A percentile compares a stretch with the other conserved stretches of the same genome.
These are phyloP conservation scores for Lichenothelia convexa DNA, from an alignment of 495 filamentous ascomycete species.

Conservation along the genomic window DNA sequence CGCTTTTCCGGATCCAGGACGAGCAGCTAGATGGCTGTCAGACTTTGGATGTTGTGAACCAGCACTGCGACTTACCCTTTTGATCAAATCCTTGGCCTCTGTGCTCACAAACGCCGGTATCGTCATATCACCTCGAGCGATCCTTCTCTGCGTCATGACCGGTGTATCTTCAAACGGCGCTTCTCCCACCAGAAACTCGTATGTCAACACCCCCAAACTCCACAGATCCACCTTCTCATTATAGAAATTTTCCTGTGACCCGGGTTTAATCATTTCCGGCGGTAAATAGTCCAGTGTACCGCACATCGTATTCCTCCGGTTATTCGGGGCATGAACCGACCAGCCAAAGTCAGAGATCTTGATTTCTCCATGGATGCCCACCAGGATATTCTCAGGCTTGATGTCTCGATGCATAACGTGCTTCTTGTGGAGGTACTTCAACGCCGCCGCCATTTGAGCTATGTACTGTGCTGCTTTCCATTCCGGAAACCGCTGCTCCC, in stretches of 20 bases:
- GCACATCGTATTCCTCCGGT: slow-evolving; percentile 85
- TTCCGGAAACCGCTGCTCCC: slow-evolving; percentile 77
- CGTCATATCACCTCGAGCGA: slow-evolving; percentile 78
- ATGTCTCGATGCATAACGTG: slow-evolving; percentile 98
- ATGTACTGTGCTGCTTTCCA: slow-evolving; percentile 94
- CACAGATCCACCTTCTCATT: slow-evolving; percentile 92
- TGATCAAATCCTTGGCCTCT: slow-evolving; percentile 84
- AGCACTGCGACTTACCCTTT: slow-evolving; percentile 41
- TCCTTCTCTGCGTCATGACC: slow-evolving; percentile 84
- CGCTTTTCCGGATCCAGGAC: slow-evolving; percentile 90
- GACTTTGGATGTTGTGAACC: background rate
- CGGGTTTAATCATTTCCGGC: slow-evolving; percentile 86
- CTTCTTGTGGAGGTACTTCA: slow-evolving; percentile 88
- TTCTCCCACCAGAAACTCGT: slow-evolving; percentile 91
- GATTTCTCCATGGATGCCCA: slow-evolving; percentile 94
- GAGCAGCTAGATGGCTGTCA: slow-evolving; percentile 42
- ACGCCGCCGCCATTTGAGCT: slow-evolving; percentile 92
- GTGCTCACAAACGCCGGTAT: slow-evolving; percentile 78
- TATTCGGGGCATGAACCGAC: slow-evolving; percentile 95
- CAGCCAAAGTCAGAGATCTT: slow-evolving; percentile 98
- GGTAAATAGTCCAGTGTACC: slow-evolving; percentile 94
- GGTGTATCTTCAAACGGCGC: slow-evolving; percentile 94
- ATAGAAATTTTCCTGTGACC: slow-evolving; percentile 66
- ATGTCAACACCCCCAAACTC: slow-evolving; percentile 87
- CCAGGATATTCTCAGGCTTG: slow-evolving; percentile 96